Percentiles rank a stretch among this genome's conserved stretches.
Conservation (phyloP, 306 rosid genomes). For the Acacia acuminata region DNA sequence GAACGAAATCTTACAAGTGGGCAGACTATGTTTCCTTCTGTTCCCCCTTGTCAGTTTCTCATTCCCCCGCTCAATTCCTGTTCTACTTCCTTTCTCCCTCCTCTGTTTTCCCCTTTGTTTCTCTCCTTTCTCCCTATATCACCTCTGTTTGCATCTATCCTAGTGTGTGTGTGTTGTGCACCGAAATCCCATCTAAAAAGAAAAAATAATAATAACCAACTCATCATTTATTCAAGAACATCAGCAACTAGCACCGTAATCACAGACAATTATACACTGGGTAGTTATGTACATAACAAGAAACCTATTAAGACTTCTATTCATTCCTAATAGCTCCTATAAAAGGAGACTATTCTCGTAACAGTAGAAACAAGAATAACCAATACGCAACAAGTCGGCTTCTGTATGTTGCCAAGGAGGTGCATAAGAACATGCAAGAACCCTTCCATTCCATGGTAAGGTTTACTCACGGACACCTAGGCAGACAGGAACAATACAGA, state of each 20-base stretch:
- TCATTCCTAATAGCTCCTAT: background rate
- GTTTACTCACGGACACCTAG: too few relatives aligned
- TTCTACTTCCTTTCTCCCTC: too few relatives aligned
- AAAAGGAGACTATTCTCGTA: background rate
- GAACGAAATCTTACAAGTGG: too few relatives aligned
- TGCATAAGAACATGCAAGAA: conserved; percentile 2
- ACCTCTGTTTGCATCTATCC: background rate
- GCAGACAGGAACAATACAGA: too few relatives aligned
- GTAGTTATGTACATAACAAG: background rate
- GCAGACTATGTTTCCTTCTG: too few relatives aligned
- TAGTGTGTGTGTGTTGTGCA: background rate
- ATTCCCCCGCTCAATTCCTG: too few relatives aligned
- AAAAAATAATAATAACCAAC: background rate
- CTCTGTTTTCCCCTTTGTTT: background rate
- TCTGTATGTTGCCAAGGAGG: background rate
- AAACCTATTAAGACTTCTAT: background rate
- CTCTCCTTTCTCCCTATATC: background rate
- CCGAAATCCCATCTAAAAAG: background rate
- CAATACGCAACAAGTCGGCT: background rate
- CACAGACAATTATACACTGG: background rate
- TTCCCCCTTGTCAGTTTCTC: too few relatives aligned
- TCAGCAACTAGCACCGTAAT: background rate
- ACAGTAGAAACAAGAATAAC: background rate
- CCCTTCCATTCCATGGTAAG: background rate
- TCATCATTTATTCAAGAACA: background rate